Evolutionary conservation across 2,329 filamentous ascomycete genomes (phyloP), one percentile per base, ranked within the genome.

Genomic region (Hypoxylon sp.): DNA sequence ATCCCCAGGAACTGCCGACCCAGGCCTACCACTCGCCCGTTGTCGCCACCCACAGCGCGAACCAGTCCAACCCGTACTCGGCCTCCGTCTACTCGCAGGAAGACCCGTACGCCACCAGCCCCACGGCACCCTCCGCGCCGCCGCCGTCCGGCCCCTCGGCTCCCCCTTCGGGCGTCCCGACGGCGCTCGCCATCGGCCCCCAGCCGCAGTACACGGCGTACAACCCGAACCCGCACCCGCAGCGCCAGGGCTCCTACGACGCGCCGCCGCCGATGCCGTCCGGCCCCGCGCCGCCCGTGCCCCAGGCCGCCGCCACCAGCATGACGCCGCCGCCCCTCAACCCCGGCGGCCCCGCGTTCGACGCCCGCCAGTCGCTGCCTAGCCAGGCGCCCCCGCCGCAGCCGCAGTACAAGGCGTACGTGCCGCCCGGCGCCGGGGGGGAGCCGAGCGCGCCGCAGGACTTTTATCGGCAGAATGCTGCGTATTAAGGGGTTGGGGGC

Each of bases 11-110:
- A 75, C 79, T 94, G 42, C 88, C 89, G 21, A 92, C 90, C 0
- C 90, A 89, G 1, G 85, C 85, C 8, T 93, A 92, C 69, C 89
- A 92, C 73, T 90, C 89, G 3, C 90, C 89, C 37, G 81, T 90
- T 33, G 84, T 80, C 8, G 49, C 55, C 10, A 73, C 80, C 4
- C 79, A 83, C 70, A 81, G 79, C 68, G 76, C 77, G 24, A 74
- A 70, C 61, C 75, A 76, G 40, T 72, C 74, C 13, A 74, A 75
- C 18, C 75, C 78, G 1, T 83, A 78, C 65, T 74, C 78, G 2
- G 77, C 77, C 37, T 79, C 80, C 0, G 76, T 75, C 24, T 81
- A 82, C 67, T 79, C 80, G 3, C 75, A 78, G 4, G 81, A 84
- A 8, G 80, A 83, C 50, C 71, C 72, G 7, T 76, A 74, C 53